Conservation (phyloP, 1,284 basidiomycete genomes). For the Cutaneotrichosporon curvatum region DNA sequence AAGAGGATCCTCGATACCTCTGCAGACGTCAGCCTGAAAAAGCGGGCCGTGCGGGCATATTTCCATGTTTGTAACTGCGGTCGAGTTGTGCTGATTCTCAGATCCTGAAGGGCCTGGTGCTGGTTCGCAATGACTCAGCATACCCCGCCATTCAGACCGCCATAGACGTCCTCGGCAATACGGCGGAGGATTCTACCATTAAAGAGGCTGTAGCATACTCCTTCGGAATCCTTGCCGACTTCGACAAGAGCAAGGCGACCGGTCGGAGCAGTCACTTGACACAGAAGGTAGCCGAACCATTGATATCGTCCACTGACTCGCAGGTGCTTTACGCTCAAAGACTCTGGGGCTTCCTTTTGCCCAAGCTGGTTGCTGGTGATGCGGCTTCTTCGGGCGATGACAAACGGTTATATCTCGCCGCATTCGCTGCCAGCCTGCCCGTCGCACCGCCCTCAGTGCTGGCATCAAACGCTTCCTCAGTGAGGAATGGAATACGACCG, state of each 20-base stretch:
- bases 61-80: slow-evolving; percentile 18
- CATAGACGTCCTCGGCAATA: slow-evolving; percentile 62
- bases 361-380: slow-evolving; percentile 62
- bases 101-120: slow-evolving; percentile 70
- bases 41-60: slow-evolving; percentile 22
- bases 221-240: slow-evolving; percentile 58
- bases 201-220: slow-evolving; percentile 56
- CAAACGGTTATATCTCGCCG: slow-evolving; percentile 63
- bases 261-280: slow-evolving; percentile 58
- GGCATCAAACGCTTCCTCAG: slow-evolving; percentile 58
- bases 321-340: slow-evolving; percentile 81
- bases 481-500: slow-evolving; percentile 39
- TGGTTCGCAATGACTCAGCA: slow-evolving; percentile 60
- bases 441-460: slow-evolving; percentile 71
- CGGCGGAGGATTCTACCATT: slow-evolving; percentile 35
- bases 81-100: slow-evolving; percentile 36
- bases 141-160: slow-evolving; percentile 57
- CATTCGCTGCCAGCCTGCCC: slow-evolving; percentile 73
- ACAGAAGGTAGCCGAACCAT: slow-evolving; percentile 56
- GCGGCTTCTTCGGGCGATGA: slow-evolving; percentile 21
- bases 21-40: slow-evolving; percentile 14
- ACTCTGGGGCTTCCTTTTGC: slow-evolving; percentile 67
- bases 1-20: slow-evolving; percentile 30
- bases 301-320: not conserved
- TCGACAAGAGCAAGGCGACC: slow-evolving; percentile 55